Evolutionary conservation across 495 filamentous ascomycete species (phyloP).

Genomic region (Tetracladium marchalianum): DNA sequence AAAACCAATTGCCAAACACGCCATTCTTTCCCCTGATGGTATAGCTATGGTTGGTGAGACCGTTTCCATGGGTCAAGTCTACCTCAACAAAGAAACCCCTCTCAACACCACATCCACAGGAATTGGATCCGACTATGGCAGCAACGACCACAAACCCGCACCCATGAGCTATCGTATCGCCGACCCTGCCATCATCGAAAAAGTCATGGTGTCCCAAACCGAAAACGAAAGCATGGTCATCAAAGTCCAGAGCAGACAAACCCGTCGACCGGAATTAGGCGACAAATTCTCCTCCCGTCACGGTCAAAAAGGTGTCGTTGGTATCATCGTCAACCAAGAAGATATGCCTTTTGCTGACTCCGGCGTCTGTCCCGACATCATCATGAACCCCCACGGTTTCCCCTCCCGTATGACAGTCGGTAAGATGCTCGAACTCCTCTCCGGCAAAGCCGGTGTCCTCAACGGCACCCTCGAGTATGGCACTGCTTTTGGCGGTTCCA

Average conservation of each 20-base stretch:
- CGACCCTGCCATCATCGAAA: conserved; percentile 84
- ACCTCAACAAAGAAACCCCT: conserved; percentile 79
- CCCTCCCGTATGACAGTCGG: conserved; percentile 99
- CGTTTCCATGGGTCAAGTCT: conserved; percentile 64
- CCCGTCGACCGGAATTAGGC: conserved; percentile 83
- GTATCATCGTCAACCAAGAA: conserved; percentile 89
- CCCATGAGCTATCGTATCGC: conserved; percentile 74
- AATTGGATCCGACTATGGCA: conserved; percentile 52
- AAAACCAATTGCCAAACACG: conserved; percentile 50
- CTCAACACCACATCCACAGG: conserved; percentile 56
- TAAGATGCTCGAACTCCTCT: conserved; percentile 91
- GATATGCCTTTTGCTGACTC: conserved; percentile 94
- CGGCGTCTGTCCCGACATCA: conserved; percentile 89
- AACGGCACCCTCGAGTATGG: conserved; percentile 69
- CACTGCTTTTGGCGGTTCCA: conserved; percentile 89
- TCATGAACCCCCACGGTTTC: conserved; percentile 99
- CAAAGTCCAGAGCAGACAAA: conserved; percentile 90
- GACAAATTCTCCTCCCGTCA: conserved; percentile 99
- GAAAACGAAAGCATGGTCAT: conserved; percentile 70
- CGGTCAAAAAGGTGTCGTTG: conserved; percentile 97
- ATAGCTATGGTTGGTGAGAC: conserved; percentile 72
- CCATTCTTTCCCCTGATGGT: conserved; percentile 66
- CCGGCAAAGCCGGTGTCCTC: conserved; percentile 87
- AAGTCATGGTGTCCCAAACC: conserved; percentile 82
- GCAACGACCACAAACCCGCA: conserved; percentile 52